A percentile compares a stretch with the other conserved stretches of the same genome.
Conservation (phyloP, 2,329 filamentous ascomycete genomes). For the Diatrype stigma region DNA sequence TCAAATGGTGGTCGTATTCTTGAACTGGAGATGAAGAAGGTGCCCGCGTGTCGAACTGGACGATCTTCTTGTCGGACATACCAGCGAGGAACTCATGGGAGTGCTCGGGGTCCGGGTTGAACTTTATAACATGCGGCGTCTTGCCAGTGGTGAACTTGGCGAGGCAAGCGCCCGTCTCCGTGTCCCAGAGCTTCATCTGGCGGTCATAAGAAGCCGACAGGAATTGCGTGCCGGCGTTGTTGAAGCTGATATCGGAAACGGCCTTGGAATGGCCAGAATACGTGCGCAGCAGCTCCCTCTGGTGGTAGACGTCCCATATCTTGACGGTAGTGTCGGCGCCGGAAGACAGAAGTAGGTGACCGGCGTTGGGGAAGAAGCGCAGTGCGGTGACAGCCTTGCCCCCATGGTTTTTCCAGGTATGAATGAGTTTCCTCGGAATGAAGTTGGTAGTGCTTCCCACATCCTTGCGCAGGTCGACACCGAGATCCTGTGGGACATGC, state of each 20-base stretch:
- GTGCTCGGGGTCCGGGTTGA: conserved; percentile 76
- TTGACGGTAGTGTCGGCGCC: conserved; percentile 88
- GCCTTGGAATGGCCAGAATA: conserved; percentile 88
- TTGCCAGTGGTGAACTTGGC: conserved; percentile 89
- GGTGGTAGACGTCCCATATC: conserved; percentile 91
- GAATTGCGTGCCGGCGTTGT: conserved; percentile 76
- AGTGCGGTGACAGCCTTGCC: conserved; percentile 82
- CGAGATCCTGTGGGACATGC: conserved; percentile 90
- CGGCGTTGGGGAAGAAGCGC: conserved; percentile 83
- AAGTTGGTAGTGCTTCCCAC: conserved; percentile 78
- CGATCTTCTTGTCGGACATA: conserved; percentile 98
- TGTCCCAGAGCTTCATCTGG: conserved; percentile 97
- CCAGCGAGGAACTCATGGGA: conserved; percentile 90
- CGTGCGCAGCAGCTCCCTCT: conserved; percentile 82
- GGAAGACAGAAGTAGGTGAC: conserved; percentile 85
- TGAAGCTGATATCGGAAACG: conserved; percentile 86
- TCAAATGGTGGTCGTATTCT: conserved; percentile 97
- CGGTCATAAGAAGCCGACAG: conserved; percentile 90
- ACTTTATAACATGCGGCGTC: conserved; percentile 90
- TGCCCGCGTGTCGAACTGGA: conserved; percentile 88
- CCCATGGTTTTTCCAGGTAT: conserved; percentile 80
- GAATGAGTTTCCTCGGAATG: conserved; percentile 89
- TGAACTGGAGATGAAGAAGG: conserved; percentile 69
- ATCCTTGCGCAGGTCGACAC: conserved; percentile 80
- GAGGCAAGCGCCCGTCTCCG: conserved; percentile 85